Evolutionary conservation across 78 protist species (phyloP).

Genomic region (slime mould (Dictyostelium discoideum)): DNA sequence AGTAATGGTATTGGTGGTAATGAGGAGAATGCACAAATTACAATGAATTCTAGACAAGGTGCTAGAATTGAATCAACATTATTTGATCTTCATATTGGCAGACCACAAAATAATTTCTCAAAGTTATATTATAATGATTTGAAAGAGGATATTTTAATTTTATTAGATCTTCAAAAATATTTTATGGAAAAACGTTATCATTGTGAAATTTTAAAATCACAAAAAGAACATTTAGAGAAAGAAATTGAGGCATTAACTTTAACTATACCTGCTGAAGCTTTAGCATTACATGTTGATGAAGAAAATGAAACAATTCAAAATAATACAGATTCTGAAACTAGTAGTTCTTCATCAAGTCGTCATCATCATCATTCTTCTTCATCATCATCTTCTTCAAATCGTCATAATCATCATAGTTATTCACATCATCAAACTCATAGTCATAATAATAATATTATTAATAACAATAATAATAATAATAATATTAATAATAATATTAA

Average conservation of each 20-base stretch:
- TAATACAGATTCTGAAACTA: conserved; percentile 2
- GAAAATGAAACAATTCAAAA: conserved; percentile 56
- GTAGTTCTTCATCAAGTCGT: not conserved
- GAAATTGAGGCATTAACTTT: conserved; percentile 17
- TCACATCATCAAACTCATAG: not conserved
- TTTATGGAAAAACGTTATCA: conserved; percentile 71
- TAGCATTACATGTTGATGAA: conserved; percentile 49
- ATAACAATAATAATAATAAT: not conserved
- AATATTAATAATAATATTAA: not conserved
- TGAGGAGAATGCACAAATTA: conserved; percentile 9
- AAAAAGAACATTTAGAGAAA: conserved; percentile 47
- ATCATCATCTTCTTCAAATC: not conserved
- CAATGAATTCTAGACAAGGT: conserved; percentile 3
- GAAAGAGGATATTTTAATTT: conserved; percentile 55
- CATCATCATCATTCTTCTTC: not conserved
- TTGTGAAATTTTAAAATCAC: conserved; percentile 56
- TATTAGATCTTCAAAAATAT: conserved; percentile 53
- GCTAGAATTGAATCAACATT: conserved; percentile 56
- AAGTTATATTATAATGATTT: conserved; percentile 42
- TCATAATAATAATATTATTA: not conserved
- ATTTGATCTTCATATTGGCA: conserved; percentile 43
- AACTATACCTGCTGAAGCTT: conserved; percentile 26
- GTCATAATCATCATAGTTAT: conserved; percentile 11
- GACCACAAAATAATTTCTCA: conserved; percentile 25
- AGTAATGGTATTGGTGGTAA: not conserved